Base-by-base conservation (phyloP, 225 moss, liverwort and hornwort species). In the Neckera pumila region DNA sequence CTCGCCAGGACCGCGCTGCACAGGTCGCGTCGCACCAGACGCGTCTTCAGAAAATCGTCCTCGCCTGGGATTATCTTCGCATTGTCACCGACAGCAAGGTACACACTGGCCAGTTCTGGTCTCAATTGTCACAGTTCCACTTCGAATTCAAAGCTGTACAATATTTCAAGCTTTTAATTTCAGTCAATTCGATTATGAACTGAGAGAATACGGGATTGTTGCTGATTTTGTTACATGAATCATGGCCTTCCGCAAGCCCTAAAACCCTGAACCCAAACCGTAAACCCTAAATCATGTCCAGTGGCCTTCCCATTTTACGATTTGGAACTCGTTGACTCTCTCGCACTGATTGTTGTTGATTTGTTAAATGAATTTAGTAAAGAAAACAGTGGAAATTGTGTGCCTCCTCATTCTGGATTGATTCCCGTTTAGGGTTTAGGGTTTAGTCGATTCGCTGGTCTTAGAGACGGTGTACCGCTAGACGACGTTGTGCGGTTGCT, bases 1-100 rank as follows among this genome's bases (percentile, higher is more conserved):
- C 84, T 40, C 85, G 90, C 34, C 84, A 86, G 54, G 93, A 93
- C 65, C 93, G 94, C 51, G 89, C 93, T 75, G 93, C 94, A 43
- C 94, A 93, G 74, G 89, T 89, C 45, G 97, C 95, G 6, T 93
- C 96, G 74, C 94, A 99, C 88, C 99, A 99, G 89, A 95, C 99
- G 40, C 96, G 97, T 33, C 90, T 99, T 51, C 99, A 97, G 89
- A 99, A 95, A 89, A 94, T 92, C 25, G 96, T 99, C 25, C 93
- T 99, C 30, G 94, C 95, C 81, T 99, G 99, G 99, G 96, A 99
- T 88, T 99, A 96, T 73, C 92, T 96, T 56, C 95, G 93, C 58
- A 92, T 99, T 20, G 92, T 97, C 67, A 90, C 97, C 1, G 93
- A 94, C 23, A 88, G 93, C 61, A 96, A 96, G 97, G 98, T 94